Conservation (phyloP, 805 yeast genomes). For the Monosporozyma unispora region DNA sequence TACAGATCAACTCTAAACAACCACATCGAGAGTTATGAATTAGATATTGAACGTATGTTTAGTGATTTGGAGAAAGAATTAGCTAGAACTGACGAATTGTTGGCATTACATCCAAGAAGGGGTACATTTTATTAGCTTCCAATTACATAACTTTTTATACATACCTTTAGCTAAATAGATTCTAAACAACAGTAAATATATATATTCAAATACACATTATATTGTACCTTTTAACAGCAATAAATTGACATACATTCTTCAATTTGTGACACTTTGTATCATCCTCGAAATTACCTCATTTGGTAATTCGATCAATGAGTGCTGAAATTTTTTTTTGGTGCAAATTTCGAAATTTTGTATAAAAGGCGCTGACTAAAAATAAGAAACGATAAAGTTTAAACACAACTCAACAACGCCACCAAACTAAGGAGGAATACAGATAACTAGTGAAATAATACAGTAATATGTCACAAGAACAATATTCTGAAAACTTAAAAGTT, state of each 20-base stretch:
- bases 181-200: not conserved
- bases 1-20: conserved; percentile 11
- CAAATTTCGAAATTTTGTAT: not conserved
- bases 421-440: not conserved
- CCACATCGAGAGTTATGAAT: conserved; percentile 7
- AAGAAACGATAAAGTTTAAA: not conserved
- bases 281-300: not conserved
- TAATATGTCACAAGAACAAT: conserved; percentile 24
- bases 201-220: not conserved
- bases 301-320: not conserved
- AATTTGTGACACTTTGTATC: not conserved
- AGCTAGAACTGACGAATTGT: conserved; percentile 10
- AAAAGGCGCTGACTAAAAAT: not conserved
- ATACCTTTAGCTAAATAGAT: not conserved
- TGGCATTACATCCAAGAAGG: conserved; percentile 14
- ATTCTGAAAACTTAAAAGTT: conserved; percentile 34
- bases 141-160: not conserved
- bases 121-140: conserved; percentile 9
- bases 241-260: no score
- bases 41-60: conserved; percentile 12
- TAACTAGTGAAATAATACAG: not conserved
- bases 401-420: not conserved
- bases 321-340: not conserved
- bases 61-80: conserved; percentile 11
- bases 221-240: not conserved